Conservation (phyloP, 1,284 basidiomycete species). For the Xerocomus nothofagi region DNA sequence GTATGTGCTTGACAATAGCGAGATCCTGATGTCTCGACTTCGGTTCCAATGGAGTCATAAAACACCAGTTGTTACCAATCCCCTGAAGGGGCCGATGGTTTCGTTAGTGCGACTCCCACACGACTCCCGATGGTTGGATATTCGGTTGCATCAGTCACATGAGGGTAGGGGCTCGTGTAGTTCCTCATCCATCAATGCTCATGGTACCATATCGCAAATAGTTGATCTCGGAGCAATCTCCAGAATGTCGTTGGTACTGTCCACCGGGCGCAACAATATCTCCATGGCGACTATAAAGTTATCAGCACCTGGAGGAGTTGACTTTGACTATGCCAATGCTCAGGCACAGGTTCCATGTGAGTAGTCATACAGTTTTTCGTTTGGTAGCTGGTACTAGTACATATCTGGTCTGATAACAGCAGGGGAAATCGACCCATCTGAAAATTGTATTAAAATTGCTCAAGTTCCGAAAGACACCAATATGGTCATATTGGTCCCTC, state of each 20-base stretch:
- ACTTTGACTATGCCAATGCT: constrained; percentile 50
- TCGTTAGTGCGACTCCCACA: constrained; percentile 57
- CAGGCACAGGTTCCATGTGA: constrained; percentile 41
- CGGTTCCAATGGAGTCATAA: constrained; percentile 58
- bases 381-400: constrained; percentile 13
- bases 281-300: constrained; percentile 53
- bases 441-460: constrained; percentile 47
- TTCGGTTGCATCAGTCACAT: constrained; percentile 59
- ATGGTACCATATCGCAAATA: constrained; percentile 30
- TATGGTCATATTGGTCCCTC: constrained; percentile 56
- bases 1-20: constrained; percentile 59
- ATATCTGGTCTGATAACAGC: constrained; percentile 10
- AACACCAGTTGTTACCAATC: constrained; percentile 24
- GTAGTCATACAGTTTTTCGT: constrained; percentile 6
- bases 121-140: constrained; percentile 58
- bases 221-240: constrained; percentile 68
- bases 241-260: constrained; percentile 53
- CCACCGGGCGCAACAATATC: constrained; percentile 66
- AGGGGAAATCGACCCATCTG: constrained; percentile 36
- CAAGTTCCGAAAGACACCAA: constrained; percentile 46
- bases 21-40: constrained; percentile 58
- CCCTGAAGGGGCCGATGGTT: constrained; percentile 32
- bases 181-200: constrained; percentile 4
- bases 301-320: constrained; percentile 49
- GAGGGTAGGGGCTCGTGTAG: constrained; percentile 46